Evolutionary conservation across 805 yeast species (phyloP).

Genomic region (Candida tammaniensis): DNA sequence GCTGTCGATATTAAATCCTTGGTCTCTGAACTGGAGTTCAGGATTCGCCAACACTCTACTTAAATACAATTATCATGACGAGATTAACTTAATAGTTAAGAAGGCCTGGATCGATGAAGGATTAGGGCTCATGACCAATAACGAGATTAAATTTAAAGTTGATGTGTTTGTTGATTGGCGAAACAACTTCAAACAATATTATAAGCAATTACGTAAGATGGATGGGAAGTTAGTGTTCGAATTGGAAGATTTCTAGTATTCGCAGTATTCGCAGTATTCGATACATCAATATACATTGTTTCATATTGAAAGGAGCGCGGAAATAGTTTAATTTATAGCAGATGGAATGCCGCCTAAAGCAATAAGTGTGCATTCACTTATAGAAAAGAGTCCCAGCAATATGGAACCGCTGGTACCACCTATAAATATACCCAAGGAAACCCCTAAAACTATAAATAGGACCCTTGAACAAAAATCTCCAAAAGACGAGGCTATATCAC

Average conservation of each 20-base stretch:
- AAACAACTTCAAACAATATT: constrained; percentile 26
- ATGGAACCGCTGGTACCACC: too few species aligned
- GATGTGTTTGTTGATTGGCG: constrained; percentile 39
- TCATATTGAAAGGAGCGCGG: too few species aligned
- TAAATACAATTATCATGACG: constrained; percentile 35
- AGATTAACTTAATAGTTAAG: constrained; percentile 23
- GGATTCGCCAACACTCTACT: constrained; percentile 26
- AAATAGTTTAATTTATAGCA: too few species aligned
- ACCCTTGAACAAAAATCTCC: not conserved
- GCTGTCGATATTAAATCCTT: constrained; percentile 27
- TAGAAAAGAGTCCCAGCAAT: constrained; percentile 23
- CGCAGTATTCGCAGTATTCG: too few species aligned
- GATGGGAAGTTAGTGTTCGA: constrained; percentile 35
- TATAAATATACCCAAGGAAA: too few species aligned
- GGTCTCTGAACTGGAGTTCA: constrained; percentile 35
- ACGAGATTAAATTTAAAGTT: constrained; percentile 28
- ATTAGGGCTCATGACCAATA: constrained; percentile 21
- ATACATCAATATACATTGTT: too few species aligned
- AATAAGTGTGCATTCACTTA: constrained; percentile 42
- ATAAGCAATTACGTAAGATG: constrained; percentile 21
- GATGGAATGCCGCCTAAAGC: constrained; percentile 15
- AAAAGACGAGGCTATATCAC: not conserved
- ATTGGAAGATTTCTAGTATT: constrained; percentile 38
- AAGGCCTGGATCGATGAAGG: constrained; percentile 36
- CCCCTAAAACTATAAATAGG: too few species aligned